phyloP scores from a whole-genome alignment of 139 green algal genomes.

The Desmodesmus armatus region DNA sequence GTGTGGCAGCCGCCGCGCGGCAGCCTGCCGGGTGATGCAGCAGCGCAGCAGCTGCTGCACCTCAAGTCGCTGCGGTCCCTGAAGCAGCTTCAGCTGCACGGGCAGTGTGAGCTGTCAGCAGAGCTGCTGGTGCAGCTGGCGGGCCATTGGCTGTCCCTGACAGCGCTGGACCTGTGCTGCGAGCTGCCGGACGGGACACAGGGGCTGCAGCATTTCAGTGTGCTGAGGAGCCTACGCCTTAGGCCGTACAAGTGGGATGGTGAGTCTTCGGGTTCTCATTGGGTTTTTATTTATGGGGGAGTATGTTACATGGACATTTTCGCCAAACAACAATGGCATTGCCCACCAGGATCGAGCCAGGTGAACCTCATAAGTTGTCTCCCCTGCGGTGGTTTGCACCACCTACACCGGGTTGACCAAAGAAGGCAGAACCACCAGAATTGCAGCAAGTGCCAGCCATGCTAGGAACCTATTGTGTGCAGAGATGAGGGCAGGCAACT shows the following conservation, averaged over 20 bases:
- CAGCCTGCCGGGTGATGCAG: neutral
- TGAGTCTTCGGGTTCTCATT: neutral
- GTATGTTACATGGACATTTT: too few species aligned
- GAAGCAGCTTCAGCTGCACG: conserved; percentile 1
- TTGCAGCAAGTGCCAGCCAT: too few species aligned
- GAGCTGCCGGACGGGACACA: conserved; percentile 25
- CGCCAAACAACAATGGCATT: too few species aligned
- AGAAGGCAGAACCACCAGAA: too few species aligned
- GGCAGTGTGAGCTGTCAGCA: conserved; percentile 22
- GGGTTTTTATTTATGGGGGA: too few species aligned
- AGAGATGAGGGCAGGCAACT: too few species aligned
- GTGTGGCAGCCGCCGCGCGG: conserved; percentile 17
- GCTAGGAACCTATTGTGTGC: too few species aligned
- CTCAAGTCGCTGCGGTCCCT: neutral
- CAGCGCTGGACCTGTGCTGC: conserved; percentile 28
- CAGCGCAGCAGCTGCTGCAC: conserved; percentile 23
- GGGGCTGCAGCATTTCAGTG: conserved; percentile 5
- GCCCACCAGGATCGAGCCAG: too few species aligned
- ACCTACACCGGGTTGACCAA: too few species aligned
- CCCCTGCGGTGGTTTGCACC: too few species aligned
- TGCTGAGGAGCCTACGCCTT: neutral
- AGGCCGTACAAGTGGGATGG: conserved; percentile 46
- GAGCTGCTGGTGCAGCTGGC: conserved; percentile 21
- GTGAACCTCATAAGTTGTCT: too few species aligned
- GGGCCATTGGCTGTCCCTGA: neutral